Percentiles rank a stretch among this genome's conserved stretches.
Evolutionary conservation across 1,284 basidiomycete species (phyloP).

Genomic region (Ustilago tritici): DNA sequence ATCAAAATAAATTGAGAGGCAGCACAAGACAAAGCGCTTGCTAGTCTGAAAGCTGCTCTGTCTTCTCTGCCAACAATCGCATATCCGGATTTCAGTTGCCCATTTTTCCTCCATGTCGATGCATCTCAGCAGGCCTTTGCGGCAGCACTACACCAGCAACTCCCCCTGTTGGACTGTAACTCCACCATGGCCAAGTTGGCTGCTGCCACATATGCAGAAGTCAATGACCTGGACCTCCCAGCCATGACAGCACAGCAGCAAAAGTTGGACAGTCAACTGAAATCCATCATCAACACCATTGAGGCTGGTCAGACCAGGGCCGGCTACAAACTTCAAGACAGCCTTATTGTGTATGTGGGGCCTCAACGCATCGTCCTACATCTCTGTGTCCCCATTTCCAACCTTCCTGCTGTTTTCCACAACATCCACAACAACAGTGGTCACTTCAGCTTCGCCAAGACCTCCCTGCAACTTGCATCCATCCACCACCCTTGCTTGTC

Average conservation of each 20-base stretch:
- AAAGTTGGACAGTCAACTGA: too few species aligned
- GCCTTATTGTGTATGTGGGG: not conserved
- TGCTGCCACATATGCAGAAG: not conserved
- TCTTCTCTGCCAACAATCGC: not conserved
- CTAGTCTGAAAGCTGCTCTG: not conserved
- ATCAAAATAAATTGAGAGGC: not conserved
- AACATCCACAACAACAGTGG: too few species aligned
- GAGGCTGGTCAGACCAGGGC: not conserved
- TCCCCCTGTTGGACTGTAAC: not conserved
- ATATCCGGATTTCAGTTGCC: not conserved
- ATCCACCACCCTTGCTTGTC: too few species aligned
- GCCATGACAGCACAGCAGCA: not conserved
- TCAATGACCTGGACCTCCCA: not conserved
- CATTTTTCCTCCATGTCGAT: not conserved
- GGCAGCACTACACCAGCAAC: not conserved
- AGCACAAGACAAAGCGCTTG: not conserved
- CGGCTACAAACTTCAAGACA: not conserved
- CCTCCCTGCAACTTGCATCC: too few species aligned
- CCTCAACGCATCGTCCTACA: not conserved
- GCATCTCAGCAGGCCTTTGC: constrained; percentile 2
- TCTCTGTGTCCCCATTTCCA: too few species aligned
- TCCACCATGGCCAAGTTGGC: not conserved
- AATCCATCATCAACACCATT: too few species aligned
- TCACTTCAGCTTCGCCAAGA: too few species aligned
- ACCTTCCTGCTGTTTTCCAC: too few species aligned